phyloP scores from a whole-genome alignment of 2,329 filamentous ascomycete species.

The Didymella arachidicola region DNA sequence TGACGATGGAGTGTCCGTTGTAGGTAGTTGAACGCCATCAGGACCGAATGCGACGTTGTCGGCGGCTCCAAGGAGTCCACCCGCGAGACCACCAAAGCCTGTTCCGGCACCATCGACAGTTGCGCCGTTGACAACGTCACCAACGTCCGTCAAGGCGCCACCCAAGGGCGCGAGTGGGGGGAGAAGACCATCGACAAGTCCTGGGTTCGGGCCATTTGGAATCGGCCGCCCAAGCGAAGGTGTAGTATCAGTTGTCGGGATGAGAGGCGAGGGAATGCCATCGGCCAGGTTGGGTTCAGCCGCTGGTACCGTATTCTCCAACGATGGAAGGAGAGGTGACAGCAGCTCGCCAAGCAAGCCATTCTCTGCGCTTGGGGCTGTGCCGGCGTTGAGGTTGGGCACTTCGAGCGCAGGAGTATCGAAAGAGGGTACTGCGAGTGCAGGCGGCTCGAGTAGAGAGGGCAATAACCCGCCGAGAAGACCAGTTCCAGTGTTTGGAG shows the following conservation, averaged over 20 bases:
- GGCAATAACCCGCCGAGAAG: background rate
- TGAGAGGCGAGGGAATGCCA: background rate
- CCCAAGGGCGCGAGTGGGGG: background rate
- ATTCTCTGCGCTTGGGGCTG: background rate
- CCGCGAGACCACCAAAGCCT: background rate
- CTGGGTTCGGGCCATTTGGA: background rate
- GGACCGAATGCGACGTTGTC: slow-evolving; percentile 5
- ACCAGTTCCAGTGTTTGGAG: background rate
- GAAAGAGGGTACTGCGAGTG: background rate
- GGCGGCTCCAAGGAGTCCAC: background rate
- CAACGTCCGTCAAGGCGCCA: background rate
- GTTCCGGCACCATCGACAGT: background rate
- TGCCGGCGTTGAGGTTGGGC: background rate
- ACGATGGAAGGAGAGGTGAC: background rate
- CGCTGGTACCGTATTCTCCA: background rate
- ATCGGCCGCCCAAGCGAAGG: background rate
- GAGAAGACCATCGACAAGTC: background rate
- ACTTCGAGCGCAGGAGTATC: too few relatives aligned
- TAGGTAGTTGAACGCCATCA: background rate
- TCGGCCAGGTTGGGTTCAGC: background rate
- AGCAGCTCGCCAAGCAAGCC: background rate
- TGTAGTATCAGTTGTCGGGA: background rate
- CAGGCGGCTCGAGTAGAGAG: background rate
- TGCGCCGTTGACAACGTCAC: background rate
- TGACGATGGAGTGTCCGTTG: background rate